A percentile compares a stretch with the other conserved stretches of the same genome.
Evolutionary conservation across 257 asterid species (phyloP).

Genomic region (Rauvolfia tetraphylla): DNA sequence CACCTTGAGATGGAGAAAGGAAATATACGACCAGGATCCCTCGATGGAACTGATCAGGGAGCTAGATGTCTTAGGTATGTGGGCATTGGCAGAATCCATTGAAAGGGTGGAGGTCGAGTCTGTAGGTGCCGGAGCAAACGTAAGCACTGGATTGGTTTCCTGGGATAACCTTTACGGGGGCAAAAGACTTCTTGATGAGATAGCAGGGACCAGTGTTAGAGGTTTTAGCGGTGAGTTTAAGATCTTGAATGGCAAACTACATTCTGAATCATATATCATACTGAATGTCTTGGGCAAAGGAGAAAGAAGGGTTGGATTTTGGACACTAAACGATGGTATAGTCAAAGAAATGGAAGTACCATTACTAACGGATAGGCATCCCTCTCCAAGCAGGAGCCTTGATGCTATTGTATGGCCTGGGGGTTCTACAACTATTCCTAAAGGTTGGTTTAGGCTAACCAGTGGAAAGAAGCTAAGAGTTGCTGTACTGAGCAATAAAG

Average conservation of each 20-base stretch:
- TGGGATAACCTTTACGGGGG: not conserved
- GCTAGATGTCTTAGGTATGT: constrained; percentile 25
- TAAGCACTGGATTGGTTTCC: not conserved
- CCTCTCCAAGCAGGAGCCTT: constrained; percentile 21
- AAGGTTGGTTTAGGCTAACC: constrained; percentile 9
- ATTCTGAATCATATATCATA: constrained; percentile 26
- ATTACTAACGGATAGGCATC: constrained; percentile 17
- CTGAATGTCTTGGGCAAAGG: constrained; percentile 35
- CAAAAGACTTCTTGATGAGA: not conserved
- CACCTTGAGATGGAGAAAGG: constrained; percentile 31
- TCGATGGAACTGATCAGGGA: constrained; percentile 16
- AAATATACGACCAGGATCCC: not conserved
- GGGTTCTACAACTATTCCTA: constrained; percentile 18
- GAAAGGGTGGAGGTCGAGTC: constrained; percentile 13
- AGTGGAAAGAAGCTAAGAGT: constrained; percentile 21
- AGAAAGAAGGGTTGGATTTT: constrained; percentile 34
- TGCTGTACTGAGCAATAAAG: constrained; percentile 20
- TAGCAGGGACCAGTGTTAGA: constrained; percentile 5
- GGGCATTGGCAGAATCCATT: constrained; percentile 36
- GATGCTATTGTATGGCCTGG: constrained; percentile 21
- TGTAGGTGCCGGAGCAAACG: not conserved
- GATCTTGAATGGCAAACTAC: constrained; percentile 25
- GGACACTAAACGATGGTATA: constrained; percentile 32
- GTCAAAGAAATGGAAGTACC: constrained; percentile 13
- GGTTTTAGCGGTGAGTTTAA: constrained; percentile 31